A percentile compares a stretch with the other conserved stretches of the same genome.
phyloP scores from a whole-genome alignment of 805 yeast genomes.

The Candida caryicola region DNA sequence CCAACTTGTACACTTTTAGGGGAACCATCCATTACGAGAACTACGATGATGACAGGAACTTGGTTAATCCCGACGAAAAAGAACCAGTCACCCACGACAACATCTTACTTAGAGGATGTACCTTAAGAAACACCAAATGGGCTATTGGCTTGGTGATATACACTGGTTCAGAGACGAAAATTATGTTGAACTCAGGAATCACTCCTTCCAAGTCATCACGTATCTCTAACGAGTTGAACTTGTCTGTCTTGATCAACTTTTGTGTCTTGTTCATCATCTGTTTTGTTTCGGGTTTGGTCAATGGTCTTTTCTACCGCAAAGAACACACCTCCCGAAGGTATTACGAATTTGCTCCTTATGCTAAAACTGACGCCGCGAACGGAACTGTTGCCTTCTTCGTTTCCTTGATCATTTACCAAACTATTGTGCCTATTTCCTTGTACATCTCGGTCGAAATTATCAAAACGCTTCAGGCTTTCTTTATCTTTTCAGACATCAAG shows the following conservation, averaged over 20 bases:
- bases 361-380: slow-evolving; percentile 60
- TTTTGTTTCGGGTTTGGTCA: slow-evolving; percentile 65
- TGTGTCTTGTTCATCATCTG: slow-evolving; percentile 61
- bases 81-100: slow-evolving; percentile 73
- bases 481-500: slow-evolving; percentile 70
- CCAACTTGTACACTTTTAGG: slow-evolving; percentile 60
- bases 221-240: slow-evolving; percentile 69
- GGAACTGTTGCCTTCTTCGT: slow-evolving; percentile 75
- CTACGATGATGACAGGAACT: slow-evolving; percentile 26
- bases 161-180: slow-evolving; percentile 78
- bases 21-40: slow-evolving; percentile 60
- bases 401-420: slow-evolving; percentile 70
- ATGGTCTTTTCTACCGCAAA: slow-evolving; percentile 60
- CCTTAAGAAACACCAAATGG: slow-evolving; percentile 81
- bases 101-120: slow-evolving; percentile 69
- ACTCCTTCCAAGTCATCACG: slow-evolving; percentile 78
- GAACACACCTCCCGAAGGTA: slow-evolving; percentile 51
- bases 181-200: slow-evolving; percentile 75
- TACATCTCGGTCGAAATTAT: slow-evolving; percentile 81
- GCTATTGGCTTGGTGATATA: slow-evolving; percentile 72
- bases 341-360: slow-evolving; percentile 70
- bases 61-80: slow-evolving; percentile 39
- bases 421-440: slow-evolving; percentile 78
- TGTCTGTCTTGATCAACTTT: slow-evolving; percentile 67
- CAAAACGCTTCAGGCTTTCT: slow-evolving; percentile 77